phyloP scores from a whole-genome alignment of 352 stramenopile species.

The Pythium oligandrum region DNA sequence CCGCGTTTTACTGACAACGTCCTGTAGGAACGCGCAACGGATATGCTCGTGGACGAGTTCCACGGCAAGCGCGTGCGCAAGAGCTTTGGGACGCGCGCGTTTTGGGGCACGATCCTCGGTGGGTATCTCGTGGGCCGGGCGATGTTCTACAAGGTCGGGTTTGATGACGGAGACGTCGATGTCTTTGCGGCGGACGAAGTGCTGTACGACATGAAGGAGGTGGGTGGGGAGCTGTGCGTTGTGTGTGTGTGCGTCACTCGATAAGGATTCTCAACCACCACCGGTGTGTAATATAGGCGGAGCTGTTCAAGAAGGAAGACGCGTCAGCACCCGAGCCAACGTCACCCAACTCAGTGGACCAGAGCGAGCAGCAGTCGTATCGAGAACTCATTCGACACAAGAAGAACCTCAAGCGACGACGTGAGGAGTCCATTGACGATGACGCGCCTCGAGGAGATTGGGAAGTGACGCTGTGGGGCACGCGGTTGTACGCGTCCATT shows the following conservation, averaged over 20 bases:
- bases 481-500: slow-evolving; percentile 65
- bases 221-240: too few relatives aligned
- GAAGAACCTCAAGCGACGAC: slow-evolving; percentile 11
- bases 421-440: not conserved
- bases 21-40: slow-evolving; percentile 20
- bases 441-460: not conserved
- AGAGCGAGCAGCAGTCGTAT: too few relatives aligned
- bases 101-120: slow-evolving; percentile 60
- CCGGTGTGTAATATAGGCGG: too few relatives aligned
- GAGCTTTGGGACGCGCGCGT: slow-evolving; percentile 56
- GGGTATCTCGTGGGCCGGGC: slow-evolving; percentile 46
- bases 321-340: too few relatives aligned
- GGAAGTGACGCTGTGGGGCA: slow-evolving; percentile 47
- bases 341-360: too few relatives aligned
- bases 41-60: slow-evolving; percentile 14
- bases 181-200: slow-evolving; percentile 56
- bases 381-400: too few relatives aligned
- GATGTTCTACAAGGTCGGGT: slow-evolving; percentile 76
- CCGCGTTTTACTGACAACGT: too few relatives aligned
- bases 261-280: not conserved
- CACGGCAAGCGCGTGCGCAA: slow-evolving; percentile 49
- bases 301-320: too few relatives aligned
- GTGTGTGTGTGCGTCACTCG: not conserved
- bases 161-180: slow-evolving; percentile 80
- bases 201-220: slow-evolving; percentile 26